Base-by-base conservation (phyloP, 805 yeast genomes). In the Huiozyma sinensis region DNA sequence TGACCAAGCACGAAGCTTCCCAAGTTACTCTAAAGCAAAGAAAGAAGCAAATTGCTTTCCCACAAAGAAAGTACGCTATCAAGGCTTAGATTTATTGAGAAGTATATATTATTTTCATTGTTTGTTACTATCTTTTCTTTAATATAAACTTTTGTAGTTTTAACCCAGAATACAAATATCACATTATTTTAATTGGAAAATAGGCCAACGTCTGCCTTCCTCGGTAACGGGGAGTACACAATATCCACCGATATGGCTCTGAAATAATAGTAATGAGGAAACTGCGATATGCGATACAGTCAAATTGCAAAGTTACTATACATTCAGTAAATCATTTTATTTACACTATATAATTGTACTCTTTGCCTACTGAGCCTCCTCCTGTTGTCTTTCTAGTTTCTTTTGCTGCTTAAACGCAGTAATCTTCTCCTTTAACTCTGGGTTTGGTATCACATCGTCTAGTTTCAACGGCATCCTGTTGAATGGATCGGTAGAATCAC, bases 51-150 rank as follows among this genome's bases (percentile, higher is more conserved):
- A 77, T 80, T 65, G 95, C 97, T 74, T 88, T 83, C 95, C 97
- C 99, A 71, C 90, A 83, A 77, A 88, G 95, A 83, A 84, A 83
- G 77, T 92, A 77, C 76, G 98, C 97, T 72, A 85, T 92, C 79
- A 90, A 90, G 83, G 98, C 97, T 77, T 90, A 83, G 80, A 57
- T 38, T 36, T 37, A 40, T 40, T 35, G 24, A 40, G 28, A 33
- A 39, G 34, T 17, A 17, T 17, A 17, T 17, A 17, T 17, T 17
- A 17, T 17, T 39, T 33, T 8, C 24, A 17, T 17, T 17, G 24
- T 17, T 17, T 47, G 31, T 36, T 36, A 31, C 38, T 33, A n/a
- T 39, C n/a, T 38, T 31, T 27, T 37, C 32, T 38, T 41, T 43
- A n/a, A 31, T 27, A 38, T 37, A 39, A 27, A 38, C 30, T 36